phyloP scores from a whole-genome alignment of 2,329 filamentous ascomycete genomes.

The Hymenotorrendiella dingleyae region DNA sequence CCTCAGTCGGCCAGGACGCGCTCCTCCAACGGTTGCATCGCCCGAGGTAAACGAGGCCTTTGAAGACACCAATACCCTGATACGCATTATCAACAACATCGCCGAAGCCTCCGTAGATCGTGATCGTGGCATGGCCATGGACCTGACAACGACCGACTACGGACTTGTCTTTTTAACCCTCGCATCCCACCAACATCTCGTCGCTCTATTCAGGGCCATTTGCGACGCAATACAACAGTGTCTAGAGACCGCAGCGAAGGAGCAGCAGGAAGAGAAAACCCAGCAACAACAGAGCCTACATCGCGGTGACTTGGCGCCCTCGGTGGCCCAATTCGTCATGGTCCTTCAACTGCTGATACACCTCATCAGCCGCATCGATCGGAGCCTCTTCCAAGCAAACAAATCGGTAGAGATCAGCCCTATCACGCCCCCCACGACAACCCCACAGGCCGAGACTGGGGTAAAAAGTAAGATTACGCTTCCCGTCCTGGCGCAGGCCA shows the following conservation, averaged over 20 bases:
- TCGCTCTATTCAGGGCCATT: background rate
- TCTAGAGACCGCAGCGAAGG: background rate
- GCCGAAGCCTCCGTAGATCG: background rate
- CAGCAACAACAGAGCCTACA: background rate
- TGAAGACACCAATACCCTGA: background rate
- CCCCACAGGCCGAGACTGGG: background rate
- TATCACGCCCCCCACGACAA: background rate
- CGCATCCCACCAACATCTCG: background rate
- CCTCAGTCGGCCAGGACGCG: background rate
- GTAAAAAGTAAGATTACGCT: background rate
- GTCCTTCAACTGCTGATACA: background rate
- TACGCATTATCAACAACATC: background rate
- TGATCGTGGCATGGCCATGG: no score
- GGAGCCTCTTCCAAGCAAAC: background rate
- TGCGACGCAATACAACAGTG: background rate
- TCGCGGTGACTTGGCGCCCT: background rate
- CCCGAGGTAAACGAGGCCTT: background rate
- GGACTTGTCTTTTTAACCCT: background rate
- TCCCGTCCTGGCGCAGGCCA: background rate
- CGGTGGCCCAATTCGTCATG: background rate
- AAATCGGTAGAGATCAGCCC: background rate
- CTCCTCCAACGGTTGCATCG: background rate
- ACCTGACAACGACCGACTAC: background rate
- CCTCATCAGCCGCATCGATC: background rate
- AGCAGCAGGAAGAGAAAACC: background rate